A percentile compares a stretch with the other conserved stretches of the same genome.
These are phyloP conservation scores for Prunella vulgaris DNA, from an alignment of 257 asterid species.

Conservation along the genomic window DNA sequence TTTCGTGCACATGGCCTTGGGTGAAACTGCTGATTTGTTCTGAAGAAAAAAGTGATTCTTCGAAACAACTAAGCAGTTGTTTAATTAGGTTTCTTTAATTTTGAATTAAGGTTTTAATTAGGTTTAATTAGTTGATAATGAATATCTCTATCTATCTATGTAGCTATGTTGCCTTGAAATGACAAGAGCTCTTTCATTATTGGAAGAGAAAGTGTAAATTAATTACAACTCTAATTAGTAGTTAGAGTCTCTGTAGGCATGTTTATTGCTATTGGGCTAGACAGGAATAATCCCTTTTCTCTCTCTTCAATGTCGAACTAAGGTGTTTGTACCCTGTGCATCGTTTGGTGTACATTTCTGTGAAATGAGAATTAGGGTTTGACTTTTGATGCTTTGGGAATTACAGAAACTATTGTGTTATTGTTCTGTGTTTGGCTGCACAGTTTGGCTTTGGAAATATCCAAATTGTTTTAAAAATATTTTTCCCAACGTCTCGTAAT, in stretches of 20 bases:
- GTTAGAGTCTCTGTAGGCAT: not conserved
- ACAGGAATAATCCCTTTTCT: constrained; percentile 11
- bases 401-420: not conserved
- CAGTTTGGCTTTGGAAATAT: constrained; percentile 13
- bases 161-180: not conserved
- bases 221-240: not conserved
- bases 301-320: not conserved
- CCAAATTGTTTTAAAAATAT: not conserved
- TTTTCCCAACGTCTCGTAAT: too few species aligned
- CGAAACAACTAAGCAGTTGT: constrained; percentile 49
- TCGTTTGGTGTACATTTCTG: constrained; percentile 17
- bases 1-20: constrained; percentile 50
- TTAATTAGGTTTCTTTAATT: not conserved
- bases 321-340: constrained; percentile 18
- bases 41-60: constrained; percentile 40
- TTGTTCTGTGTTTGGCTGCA: constrained; percentile 10
- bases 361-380: constrained; percentile 29
- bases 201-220: constrained; percentile 24
- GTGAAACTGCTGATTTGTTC: constrained; percentile 75
- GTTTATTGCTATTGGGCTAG: not conserved
- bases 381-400: constrained; percentile 19
- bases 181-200: not conserved
- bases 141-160: too few species aligned
- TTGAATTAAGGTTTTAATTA: not conserved
- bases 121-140: too few species aligned